Evolutionary conservation across 768 basidiomycete genomes (phyloP), one percentile per base, ranked within the genome.

Genomic region (Boletus tomentosulus): DNA sequence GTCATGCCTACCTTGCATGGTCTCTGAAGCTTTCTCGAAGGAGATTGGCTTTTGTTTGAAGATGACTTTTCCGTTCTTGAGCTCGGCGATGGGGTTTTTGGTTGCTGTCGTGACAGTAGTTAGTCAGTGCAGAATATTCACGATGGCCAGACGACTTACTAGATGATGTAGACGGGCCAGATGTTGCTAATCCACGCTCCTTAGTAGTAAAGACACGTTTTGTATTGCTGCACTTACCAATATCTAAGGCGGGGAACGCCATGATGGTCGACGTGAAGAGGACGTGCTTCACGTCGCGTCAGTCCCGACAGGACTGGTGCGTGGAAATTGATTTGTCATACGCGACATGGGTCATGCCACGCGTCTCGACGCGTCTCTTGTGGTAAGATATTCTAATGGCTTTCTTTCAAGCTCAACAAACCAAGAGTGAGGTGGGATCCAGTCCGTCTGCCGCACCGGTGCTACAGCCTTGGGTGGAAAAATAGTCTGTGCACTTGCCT

Each of bases 391-490:
- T 52, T n/a, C 44, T 44, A 57, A 87, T 89, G 84, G 75, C 83
- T 53, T 89, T 90, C 76, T 89, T 90, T 68, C 79, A 78, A 63
- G 63, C 71, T 46, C 69, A 75, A 31, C 69, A 75, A 10, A 70
- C 60, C 49, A 79, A 76, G 63, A 47, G 72, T 45, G 55, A 73
- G 60, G 47, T 73, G 47, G 58, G 74, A 30, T 62, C 71, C 58
- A 77, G 79, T 60, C 80, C 81, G 51, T 57, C 63, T 1, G 71
- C 77, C 10, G 83, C 84, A 52, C 83, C 83, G 12, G 76, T 74
- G 22, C 68, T 83, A 37, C 91, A 93, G 66, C 93, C 97, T 57
- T 99, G 97, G 97, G 94, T 99, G 0, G 97, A 99, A 74, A 98
- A 98, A 82, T 99, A 98, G 94, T 95, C 39, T 47, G 83, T 73